Percentiles rank a stretch among this genome's conserved stretches.
Conservation (phyloP, 2,329 filamentous ascomycete species). For the Xylaria sp. region DNA sequence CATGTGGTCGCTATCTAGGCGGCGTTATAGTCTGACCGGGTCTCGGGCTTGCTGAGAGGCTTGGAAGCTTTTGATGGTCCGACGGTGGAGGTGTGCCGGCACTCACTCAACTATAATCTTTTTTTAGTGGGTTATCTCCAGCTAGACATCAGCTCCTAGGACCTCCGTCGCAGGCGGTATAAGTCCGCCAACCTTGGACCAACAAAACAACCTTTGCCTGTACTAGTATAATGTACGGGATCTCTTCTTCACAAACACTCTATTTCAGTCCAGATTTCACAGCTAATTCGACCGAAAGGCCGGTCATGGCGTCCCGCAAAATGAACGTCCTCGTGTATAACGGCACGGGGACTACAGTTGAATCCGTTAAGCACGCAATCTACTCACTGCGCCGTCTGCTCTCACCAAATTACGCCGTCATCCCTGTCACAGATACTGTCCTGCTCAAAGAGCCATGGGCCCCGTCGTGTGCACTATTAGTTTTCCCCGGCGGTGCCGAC, state of each 20-base stretch:
- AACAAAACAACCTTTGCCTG: neutral
- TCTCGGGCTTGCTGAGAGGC: slow-evolving; percentile 2
- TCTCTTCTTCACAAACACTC: slow-evolving; percentile 8
- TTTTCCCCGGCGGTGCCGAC: slow-evolving; percentile 95
- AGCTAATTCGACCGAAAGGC: slow-evolving; percentile 6
- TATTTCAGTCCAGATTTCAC: slow-evolving; percentile 12
- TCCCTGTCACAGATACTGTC: slow-evolving; percentile 80
- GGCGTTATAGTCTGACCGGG: slow-evolving; percentile 1
- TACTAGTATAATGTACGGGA: slow-evolving; percentile 2
- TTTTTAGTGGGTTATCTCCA: slow-evolving; percentile 25
- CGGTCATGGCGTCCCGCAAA: slow-evolving; percentile 71
- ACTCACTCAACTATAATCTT: neutral
- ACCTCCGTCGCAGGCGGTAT: slow-evolving; percentile 20
- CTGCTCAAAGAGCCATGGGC: slow-evolving; percentile 94
- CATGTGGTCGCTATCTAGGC: neutral
- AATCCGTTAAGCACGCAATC: slow-evolving; percentile 90
- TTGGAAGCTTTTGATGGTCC: slow-evolving; percentile 14
- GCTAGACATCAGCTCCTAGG: neutral
- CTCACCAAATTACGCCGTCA: slow-evolving; percentile 91
- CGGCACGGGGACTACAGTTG: slow-evolving; percentile 87
- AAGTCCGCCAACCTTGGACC: slow-evolving; percentile 27
- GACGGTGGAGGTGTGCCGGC: neutral
- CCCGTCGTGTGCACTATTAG: slow-evolving; percentile 85
- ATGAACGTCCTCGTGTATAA: slow-evolving; percentile 96
- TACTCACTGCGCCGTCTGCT: slow-evolving; percentile 87